Percentiles rank a stretch among this genome's conserved stretches.
These are phyloP conservation scores for Ambrosia hybrid DNA, from an alignment of 140 eudicot genomes.

Conservation along the genomic window DNA sequence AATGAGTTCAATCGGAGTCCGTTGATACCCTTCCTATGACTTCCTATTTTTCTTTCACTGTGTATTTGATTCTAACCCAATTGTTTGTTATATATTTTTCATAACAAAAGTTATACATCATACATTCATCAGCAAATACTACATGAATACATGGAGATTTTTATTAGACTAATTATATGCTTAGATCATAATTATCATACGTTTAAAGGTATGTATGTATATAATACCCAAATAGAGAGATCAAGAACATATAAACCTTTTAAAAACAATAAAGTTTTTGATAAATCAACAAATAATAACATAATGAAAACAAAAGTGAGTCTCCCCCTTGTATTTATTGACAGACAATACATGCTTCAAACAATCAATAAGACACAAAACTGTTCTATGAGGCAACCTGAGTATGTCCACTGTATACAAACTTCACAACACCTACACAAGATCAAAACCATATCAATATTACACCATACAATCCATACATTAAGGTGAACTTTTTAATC, in stretches of 20 bases:
- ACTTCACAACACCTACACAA: constrained; percentile 37
- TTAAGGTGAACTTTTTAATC: constrained; percentile 17
- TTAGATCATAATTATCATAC: no score
- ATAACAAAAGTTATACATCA: no score
- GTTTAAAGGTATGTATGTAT: no score
- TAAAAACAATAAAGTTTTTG: not conserved
- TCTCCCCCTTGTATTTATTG: constrained; percentile 8
- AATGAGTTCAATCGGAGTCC: no score
- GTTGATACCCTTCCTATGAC: no score
- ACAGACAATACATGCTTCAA: constrained; percentile 26
- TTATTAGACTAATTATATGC: no score
- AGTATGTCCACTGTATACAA: constrained; percentile 43
- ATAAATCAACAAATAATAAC: constrained; percentile 9
- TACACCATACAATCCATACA: constrained; percentile 37
- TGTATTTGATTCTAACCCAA: no score
- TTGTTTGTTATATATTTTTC: no score
- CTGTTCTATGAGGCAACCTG: constrained; percentile 36
- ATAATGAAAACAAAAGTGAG: not conserved
- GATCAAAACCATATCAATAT: constrained; percentile 21
- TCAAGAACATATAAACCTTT: not conserved
- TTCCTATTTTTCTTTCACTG: no score
- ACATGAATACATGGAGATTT: no score
- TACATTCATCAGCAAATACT: no score
- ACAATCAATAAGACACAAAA: constrained; percentile 34
- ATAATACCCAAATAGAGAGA: no score